Base-by-base conservation (phyloP, 169 alveolate genomes). In the Plasmodium inui region DNA sequence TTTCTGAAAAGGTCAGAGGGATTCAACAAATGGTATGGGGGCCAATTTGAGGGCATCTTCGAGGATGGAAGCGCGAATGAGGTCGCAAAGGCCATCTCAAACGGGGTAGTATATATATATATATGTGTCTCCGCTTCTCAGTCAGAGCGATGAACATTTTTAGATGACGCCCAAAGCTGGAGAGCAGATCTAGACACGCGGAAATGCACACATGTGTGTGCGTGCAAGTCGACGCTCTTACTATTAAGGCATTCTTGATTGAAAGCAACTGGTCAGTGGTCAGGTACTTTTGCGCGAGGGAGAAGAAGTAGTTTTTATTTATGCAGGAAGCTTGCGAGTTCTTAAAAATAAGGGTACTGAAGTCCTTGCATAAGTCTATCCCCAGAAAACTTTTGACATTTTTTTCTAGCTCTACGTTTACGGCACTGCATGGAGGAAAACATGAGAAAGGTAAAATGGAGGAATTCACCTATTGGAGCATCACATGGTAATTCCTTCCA, bases 281-380 rank as follows among this genome's bases (percentile, higher is more conserved):
- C 10, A 79, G 26, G 55, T 78, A 88, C 72, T 88, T 88, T 76
- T 78, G 89, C 28, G 71, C 12, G 46, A 88, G 89, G 32, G 94
- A 32, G 72, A 78, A 78, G 22, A 88, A 34, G 53, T 88, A 79
- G 28, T n/a, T 88, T 88, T 88, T 88, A 34, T 88, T 72, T 88
- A 88, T 53, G 46, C 71, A 30, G 50, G 44, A 74, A 78, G 94
- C 12, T 55, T 78, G n/a, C 32, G 76, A 39, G 12, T 79, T 67
- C 19, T 78, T 88, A 88, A 88, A 88, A 57, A 88, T 41, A 26
- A 78, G 37, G 55, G 17, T 67, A 32, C 82, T 88, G 2, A 88
- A 19, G 1, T 88, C 94, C n/a, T 78, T 61, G 44, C 73, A 28
- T 3, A 88, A 44, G 46, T 88, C 55, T 37, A 88, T 22, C 55